Evolutionary conservation across 257 asterid species (phyloP), one percentile per base, ranked within the genome.

Genomic region (Solanum acaule): DNA sequence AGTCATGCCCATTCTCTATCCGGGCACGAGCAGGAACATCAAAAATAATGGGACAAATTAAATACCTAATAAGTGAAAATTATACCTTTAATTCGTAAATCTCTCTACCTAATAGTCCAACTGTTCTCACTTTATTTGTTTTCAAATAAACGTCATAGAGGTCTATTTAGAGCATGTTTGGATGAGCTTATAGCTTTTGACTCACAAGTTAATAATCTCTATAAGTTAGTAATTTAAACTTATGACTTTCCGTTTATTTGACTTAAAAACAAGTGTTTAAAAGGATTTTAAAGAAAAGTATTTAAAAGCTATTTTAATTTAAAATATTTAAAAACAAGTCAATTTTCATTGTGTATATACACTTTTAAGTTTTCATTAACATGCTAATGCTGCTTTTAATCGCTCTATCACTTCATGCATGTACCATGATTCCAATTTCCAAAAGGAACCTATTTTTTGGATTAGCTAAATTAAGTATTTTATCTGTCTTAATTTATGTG

Each of bases 401-500:
- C 75, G 7, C 4, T 25, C 72, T 46, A n/a, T 65, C 72, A 67
- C 35, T 67, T 33, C 44, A 33, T 8, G 25, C 44, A 33, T 33
- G 79, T 72, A 34, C n/a, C 27, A 22, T 23, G 13, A 18, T 56
- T 6, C n/a, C n/a, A 56, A 6, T 56, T 56, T 56, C 10, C 65
- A 18, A 18, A 18, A 0, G 0, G n/a, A 18, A 56, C 10, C 2
- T n/a, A n/a, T n/a, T 56, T 0, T 6, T 56, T 56, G 65, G 23
- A 6, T 56, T 18, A 56, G 23, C 65, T 56, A 56, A 2, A 56
- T 18, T 18, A 56, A 20, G 25, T 22, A 3, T 0, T 61, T 4
- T 0, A 22, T 61, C 1, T 0, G 1, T 22, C 13, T 0, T 1
- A 22, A 61, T 22, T 61, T 22, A 61, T 8, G 0, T 61, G 6